Evolutionary conservation across 192 early-diverging fungal genomes (phyloP).

Genomic region (Diversispora eburnea): DNA sequence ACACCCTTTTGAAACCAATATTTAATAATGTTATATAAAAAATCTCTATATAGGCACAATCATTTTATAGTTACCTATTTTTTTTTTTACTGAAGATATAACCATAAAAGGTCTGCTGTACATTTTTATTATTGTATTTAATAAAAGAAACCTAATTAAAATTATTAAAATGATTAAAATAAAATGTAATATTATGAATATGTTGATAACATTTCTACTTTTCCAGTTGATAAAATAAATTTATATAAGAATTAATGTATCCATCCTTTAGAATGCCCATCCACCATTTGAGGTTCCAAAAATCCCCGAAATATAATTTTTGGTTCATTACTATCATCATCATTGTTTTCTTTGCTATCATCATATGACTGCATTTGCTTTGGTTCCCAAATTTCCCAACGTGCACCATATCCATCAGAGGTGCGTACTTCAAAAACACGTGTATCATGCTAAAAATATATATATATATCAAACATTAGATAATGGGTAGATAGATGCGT

Average conservation of each 20-base stretch:
- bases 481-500: background rate
- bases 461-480: background rate
- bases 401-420: conserved; percentile 29
- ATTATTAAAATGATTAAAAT: no score
- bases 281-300: conserved; percentile 33
- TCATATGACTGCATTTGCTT: background rate
- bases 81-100: no score
- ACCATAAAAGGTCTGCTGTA: no score
- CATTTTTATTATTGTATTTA: no score
- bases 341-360: background rate
- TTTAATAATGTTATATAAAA: no score
- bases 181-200: no score
- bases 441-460: conserved; percentile 28
- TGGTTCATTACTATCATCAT: background rate
- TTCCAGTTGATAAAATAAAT: no score
- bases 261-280: conserved; percentile 31
- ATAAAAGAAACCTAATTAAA: no score
- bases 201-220: no score
- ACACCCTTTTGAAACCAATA: no score
- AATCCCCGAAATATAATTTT: conserved; percentile 32
- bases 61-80: no score
- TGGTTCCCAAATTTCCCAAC: conserved; percentile 27
- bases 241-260: conserved; percentile 22
- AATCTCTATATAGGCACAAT: no score
- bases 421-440: conserved; percentile 29